Conservation (phyloP, 1,284 basidiomycete species). For the Ustilago loliicola region DNA sequence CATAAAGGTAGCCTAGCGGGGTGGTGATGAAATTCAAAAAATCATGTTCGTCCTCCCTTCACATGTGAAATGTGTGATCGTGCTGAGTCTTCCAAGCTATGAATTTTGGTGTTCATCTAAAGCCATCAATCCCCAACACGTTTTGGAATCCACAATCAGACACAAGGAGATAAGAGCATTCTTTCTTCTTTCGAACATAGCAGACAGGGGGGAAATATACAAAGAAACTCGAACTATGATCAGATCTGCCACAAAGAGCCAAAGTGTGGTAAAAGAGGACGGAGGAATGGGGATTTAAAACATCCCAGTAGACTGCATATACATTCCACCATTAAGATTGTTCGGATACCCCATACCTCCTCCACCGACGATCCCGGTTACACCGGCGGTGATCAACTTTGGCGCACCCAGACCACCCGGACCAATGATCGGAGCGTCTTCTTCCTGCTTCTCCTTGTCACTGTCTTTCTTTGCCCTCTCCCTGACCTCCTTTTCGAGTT, state of each 20-base stretch:
- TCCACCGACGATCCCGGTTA: slow-evolving; percentile 21
- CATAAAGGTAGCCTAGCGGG: slow-evolving; percentile 30
- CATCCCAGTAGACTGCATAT: slow-evolving; percentile 50
- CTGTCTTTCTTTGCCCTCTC: slow-evolving; percentile 81
- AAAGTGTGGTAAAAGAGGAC: not conserved
- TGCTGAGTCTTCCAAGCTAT: no score
- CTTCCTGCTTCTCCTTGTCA: slow-evolving; percentile 84
- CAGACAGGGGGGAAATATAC: not conserved
- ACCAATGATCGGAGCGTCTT: slow-evolving; percentile 59
- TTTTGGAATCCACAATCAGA: not conserved
- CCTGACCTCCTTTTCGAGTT: slow-evolving; percentile 85
- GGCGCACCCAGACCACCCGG: slow-evolving; percentile 52
- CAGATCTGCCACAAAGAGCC: no score
- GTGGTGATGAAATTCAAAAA: no score
- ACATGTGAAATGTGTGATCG: no score
- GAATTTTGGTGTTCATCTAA: no score
- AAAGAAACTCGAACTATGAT: not conserved
- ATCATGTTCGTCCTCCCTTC: no score
- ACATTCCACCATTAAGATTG: slow-evolving; percentile 54
- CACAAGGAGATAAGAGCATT: not conserved
- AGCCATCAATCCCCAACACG: no score
- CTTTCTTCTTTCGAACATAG: slow-evolving; percentile 3
- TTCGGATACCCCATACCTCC: slow-evolving; percentile 29
- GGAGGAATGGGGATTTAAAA: slow-evolving; percentile 4
- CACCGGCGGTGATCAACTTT: slow-evolving; percentile 56